Evolutionary conservation across 345 rosid species (phyloP).

Genomic region (Firmiana major): DNA sequence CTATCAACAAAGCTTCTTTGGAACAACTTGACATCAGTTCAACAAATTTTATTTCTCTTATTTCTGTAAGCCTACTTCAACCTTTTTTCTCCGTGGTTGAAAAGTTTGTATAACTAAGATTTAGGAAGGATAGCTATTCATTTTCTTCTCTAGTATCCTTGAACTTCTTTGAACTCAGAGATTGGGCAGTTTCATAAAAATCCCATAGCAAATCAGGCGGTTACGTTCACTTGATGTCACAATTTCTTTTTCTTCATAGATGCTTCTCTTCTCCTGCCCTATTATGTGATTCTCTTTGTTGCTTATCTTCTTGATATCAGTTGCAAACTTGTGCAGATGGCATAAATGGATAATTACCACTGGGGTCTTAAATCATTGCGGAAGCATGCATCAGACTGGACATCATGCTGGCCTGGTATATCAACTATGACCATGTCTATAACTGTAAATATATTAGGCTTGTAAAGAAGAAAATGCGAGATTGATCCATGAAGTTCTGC

Average conservation of each 20-base stretch:
- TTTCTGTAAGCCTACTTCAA: conserved; percentile 7
- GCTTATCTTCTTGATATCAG: conserved; percentile 5
- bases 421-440: conserved; percentile 21
- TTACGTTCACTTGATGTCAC: neutral
- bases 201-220: neutral
- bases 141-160: neutral
- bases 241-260: neutral
- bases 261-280: neutral
- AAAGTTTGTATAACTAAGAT: neutral
- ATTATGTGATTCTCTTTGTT: neutral
- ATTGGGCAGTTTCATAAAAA: neutral
- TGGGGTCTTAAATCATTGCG: neutral
- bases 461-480: conserved; percentile 32
- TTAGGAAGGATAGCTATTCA: neutral
- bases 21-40: neutral
- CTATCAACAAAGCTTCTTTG: too few species aligned
- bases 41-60: neutral
- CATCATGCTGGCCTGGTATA: conserved; percentile 4
- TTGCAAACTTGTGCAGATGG: conserved; percentile 35
- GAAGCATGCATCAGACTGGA: conserved; percentile 3
- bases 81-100: neutral
- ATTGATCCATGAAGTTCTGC: conserved; percentile 7
- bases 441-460: conserved; percentile 32
- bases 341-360: conserved; percentile 9
- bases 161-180: neutral